A percentile compares a stretch with the other conserved stretches of the same genome.
Evolutionary conservation across 2,329 filamentous ascomycete genomes (phyloP).

Genomic region (Ophidiomyces ophidiicola): DNA sequence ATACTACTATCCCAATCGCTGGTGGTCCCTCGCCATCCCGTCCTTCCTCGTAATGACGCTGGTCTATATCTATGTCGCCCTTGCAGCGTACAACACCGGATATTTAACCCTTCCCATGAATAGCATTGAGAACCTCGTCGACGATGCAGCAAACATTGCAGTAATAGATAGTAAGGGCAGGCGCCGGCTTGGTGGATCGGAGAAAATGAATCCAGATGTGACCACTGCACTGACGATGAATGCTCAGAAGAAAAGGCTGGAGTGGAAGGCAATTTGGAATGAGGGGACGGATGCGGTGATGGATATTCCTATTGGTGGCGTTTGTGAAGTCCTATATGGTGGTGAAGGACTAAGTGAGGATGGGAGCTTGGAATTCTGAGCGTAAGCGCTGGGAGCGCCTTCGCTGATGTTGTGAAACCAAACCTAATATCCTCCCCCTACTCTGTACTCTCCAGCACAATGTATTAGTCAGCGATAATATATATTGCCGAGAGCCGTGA

Average conservation of each 20-base stretch:
- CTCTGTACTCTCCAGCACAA: too few relatives aligned
- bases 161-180: slow-evolving; percentile 61
- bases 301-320: slow-evolving; percentile 88
- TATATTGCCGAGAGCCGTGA: too few relatives aligned
- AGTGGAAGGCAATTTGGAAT: slow-evolving; percentile 79
- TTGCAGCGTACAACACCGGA: slow-evolving; percentile 81
- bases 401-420: too few relatives aligned
- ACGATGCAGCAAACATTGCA: slow-evolving; percentile 77
- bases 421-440: too few relatives aligned
- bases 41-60: slow-evolving; percentile 79
- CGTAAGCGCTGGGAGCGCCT: too few relatives aligned
- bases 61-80: slow-evolving; percentile 85
- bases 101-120: slow-evolving; percentile 70
- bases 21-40: slow-evolving; percentile 92
- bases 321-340: slow-evolving; percentile 89
- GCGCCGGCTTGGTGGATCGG: slow-evolving; percentile 36
- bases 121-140: slow-evolving; percentile 79
- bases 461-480: too few relatives aligned
- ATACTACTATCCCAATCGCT: slow-evolving; percentile 91
- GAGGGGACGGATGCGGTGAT: slow-evolving; percentile 92
- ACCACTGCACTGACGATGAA: slow-evolving; percentile 33
- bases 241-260: slow-evolving; percentile 33
- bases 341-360: slow-evolving; percentile 27
- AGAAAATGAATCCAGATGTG: slow-evolving; percentile 32
- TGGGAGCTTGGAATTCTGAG: neutral